Evolutionary conservation across 2,329 filamentous ascomycete species (phyloP).

Genomic region (Fusarium praegraminearum): DNA sequence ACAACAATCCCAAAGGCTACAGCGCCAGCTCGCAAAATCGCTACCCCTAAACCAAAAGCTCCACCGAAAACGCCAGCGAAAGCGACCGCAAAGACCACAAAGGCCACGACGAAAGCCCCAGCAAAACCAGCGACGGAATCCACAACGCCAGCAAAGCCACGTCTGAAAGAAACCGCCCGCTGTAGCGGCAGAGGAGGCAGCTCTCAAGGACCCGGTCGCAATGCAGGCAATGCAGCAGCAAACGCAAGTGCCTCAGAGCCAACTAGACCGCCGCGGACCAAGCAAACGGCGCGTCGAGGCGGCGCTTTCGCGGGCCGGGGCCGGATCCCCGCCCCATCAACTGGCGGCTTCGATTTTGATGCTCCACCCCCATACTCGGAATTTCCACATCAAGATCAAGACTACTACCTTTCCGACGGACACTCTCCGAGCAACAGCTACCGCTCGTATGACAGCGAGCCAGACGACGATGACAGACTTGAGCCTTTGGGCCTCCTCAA

Average conservation of each 20-base stretch:
- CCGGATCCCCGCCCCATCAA: constrained; percentile 32
- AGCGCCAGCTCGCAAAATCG: not conserved
- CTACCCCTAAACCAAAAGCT: not conserved
- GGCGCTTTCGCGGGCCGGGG: constrained; percentile 41
- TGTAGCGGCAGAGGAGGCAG: constrained; percentile 20
- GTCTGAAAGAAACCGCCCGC: constrained; percentile 26
- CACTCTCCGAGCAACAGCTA: not conserved
- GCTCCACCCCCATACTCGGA: constrained; percentile 39
- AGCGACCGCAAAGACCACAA: constrained; percentile 10
- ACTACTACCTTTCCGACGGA: constrained; percentile 9
- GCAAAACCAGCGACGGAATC: not conserved
- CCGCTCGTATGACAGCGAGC: not conserved
- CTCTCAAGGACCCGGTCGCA: constrained; percentile 21
- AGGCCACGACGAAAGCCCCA: constrained; percentile 2
- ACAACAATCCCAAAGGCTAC: not conserved
- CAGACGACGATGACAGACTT: constrained; percentile 7
- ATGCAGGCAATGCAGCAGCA: not conserved
- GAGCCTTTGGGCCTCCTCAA: constrained; percentile 56
- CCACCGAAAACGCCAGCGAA: not conserved
- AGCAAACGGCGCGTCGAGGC: constrained; percentile 48
- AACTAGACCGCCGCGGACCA: not conserved
- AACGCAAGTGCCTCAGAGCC: not conserved
- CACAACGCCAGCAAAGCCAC: constrained; percentile 4
- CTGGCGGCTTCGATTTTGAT: not conserved
- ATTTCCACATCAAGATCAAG: constrained; percentile 16